These are phyloP conservation scores for Pochonia chlamydosporia DNA, from an alignment of 2,329 filamentous ascomycete genomes.

Conservation along the genomic window DNA sequence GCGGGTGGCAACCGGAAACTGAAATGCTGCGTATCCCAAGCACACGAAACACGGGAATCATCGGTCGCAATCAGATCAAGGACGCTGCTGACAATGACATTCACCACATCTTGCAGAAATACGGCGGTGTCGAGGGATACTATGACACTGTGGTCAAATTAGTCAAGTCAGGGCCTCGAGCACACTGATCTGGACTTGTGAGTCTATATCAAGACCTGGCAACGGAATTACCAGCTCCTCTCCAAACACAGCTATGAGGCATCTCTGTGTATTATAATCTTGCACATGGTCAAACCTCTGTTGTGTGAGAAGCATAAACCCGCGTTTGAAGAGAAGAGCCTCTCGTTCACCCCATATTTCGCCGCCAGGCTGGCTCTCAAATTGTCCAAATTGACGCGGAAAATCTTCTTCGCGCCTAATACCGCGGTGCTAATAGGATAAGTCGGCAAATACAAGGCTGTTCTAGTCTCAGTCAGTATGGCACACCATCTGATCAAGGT, in stretches of 20 bases:
- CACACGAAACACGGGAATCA: constrained; percentile 76
- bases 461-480: too few species aligned
- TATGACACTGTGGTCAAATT: constrained; percentile 56
- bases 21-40: constrained; percentile 89
- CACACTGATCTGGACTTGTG: constrained; percentile 25
- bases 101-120: constrained; percentile 38
- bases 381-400: background rate
- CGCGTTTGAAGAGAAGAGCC: too few species aligned
- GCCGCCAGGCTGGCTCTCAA: background rate
- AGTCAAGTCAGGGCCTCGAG: constrained; percentile 40
- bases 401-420: background rate
- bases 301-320: too few species aligned
- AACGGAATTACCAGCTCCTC: background rate
- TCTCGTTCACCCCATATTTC: background rate
- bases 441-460: too few species aligned
- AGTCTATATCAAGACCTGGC: background rate
- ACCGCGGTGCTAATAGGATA: too few species aligned
- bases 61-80: constrained; percentile 44
- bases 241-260: too few species aligned
- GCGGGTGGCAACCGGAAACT: constrained; percentile 71
- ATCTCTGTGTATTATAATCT: background rate
- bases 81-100: constrained; percentile 24
- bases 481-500: too few species aligned
- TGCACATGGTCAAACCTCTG: background rate
- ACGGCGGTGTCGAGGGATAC: constrained; percentile 53